Base-by-base conservation (phyloP, 1,284 basidiomycete genomes). In the Sparassis latifolia region DNA sequence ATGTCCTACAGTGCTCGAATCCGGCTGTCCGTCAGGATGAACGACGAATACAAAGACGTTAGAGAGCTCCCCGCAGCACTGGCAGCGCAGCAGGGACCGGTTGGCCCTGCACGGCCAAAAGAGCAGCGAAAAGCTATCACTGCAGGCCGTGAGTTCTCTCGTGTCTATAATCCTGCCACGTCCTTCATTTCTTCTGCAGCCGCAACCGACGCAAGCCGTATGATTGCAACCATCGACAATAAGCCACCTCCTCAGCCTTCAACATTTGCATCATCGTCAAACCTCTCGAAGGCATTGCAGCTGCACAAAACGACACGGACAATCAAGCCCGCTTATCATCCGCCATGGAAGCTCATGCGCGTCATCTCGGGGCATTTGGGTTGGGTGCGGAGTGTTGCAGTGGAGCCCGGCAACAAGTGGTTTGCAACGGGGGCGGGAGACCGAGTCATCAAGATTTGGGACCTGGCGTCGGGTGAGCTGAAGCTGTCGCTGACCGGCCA, bases 361-460 rank as follows among this genome's bases (percentile, higher is more conserved):
- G 97, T 99, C 62, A 98, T 99, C 55, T 97, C 94, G 1, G 96
- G 96, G 0, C 96, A 99, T 69, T 72, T 99, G 56, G 96, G 97
- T 5, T 99, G 97, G 97, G 96, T 99, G n/a, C 82, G 96, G 51
- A 89, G 88, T 59, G 86, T 92, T 12, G 92, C 96, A 1, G 93
- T 99, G 42, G 96, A 99, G 67, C 96, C 96, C 12, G 93, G 92
- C 31, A 99, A 99, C 73, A 78, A 96, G 67, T 99, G 96, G 96
- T 99, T 99, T 58, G 96, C 92, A 0, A 96, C 94, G 0, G 96
- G 96, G 52, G 96, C 96, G 0, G 97, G 97, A 5, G 96, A 99
- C 69, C 83, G 96, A 33, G 94, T 99, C 44, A 92, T 99, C 69
- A 99, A 99, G 75, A 94, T 99, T n/a, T 99, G 96, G 96, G 95